Evolutionary conservation across 805 yeast genomes (phyloP).

Genomic region (Sungouiozyma ichnusensis): DNA sequence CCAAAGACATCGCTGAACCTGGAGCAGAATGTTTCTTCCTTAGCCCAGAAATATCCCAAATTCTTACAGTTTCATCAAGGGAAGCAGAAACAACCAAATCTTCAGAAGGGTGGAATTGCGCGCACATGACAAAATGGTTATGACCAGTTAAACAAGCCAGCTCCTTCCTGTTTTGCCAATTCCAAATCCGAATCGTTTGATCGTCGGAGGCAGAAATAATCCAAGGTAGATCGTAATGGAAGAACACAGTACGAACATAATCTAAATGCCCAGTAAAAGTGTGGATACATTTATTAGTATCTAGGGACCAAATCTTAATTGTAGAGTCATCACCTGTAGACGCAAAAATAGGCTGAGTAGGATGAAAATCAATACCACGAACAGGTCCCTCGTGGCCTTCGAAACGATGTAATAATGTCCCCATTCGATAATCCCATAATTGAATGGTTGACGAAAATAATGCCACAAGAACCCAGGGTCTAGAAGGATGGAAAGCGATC

Average conservation of each 20-base stretch:
- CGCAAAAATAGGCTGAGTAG: constrained; percentile 93
- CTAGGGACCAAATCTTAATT: constrained; percentile 91
- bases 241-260: constrained; percentile 85
- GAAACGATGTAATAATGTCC: constrained; percentile 87
- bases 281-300: constrained; percentile 82
- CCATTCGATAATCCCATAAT: constrained; percentile 99
- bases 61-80: constrained; percentile 95
- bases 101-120: constrained; percentile 93
- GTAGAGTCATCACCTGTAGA: constrained; percentile 97
- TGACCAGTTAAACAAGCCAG: constrained; percentile 97
- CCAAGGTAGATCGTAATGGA: constrained; percentile 97
- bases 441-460: constrained; percentile 97
- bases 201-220: constrained; percentile 92
- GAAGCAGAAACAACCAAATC: constrained; percentile 93
- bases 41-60: constrained; percentile 95
- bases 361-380: constrained; percentile 90
- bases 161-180: constrained; percentile 98
- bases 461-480: constrained; percentile 95
- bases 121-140: constrained; percentile 96
- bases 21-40: constrained; percentile 93
- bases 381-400: constrained; percentile 99
- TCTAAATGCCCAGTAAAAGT: constrained; percentile 91
- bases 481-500: constrained; percentile 85
- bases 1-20: constrained; percentile 33
- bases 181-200: constrained; percentile 98